Base-by-base conservation (phyloP, 1,284 basidiomycete species). In the Rhizoctonia solani region DNA sequence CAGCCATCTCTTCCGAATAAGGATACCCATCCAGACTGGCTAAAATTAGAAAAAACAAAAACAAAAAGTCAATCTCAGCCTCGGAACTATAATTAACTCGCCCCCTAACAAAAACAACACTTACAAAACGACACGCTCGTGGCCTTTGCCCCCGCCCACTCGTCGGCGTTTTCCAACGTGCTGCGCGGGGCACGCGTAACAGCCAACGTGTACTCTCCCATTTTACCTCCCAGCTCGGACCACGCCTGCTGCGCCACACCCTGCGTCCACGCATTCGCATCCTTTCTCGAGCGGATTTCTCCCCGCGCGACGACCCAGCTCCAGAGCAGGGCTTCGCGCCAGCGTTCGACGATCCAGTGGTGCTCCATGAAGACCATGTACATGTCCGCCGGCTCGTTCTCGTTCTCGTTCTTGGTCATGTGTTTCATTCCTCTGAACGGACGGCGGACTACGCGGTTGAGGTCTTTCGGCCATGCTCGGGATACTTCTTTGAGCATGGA, bases 261-360 rank as follows among this genome's bases (percentile, higher is more conserved):
- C n/a, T n/a, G n/a, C n/a, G n/a, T n/a, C n/a, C n/a, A n/a, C n/a
- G n/a, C n/a, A n/a, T n/a, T n/a, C n/a, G n/a, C n/a, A n/a, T n/a
- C n/a, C n/a, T 14, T 65, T 53, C 21, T 41, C 47, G 29, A 65
- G 19, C 46, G 59, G 52, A 4, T 21, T 41, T n/a, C 59, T 25
- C 47, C 49, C 27, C 49, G 34, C 23, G 47, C 59, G 21, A 65
- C 59, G 5, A 65, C 49, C 59, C 59, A 65, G 44, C 49, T 53
- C 59, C 59, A 65, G 1, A 65, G 19, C 37, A 65, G 53, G 13
- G 49, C 37, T 44, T 65, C 59, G 13, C 59, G 19, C 66, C 67
- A 68, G 25, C 69, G n/a, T 44, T 71, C 70, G 6, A 71, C 54
- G 4, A 66, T 58, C 50, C 59, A 71, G 21, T 54, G 54, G 16